Conservation (phyloP, 331 rosid genomes). For the Rhamnella rubrinervis region DNA sequence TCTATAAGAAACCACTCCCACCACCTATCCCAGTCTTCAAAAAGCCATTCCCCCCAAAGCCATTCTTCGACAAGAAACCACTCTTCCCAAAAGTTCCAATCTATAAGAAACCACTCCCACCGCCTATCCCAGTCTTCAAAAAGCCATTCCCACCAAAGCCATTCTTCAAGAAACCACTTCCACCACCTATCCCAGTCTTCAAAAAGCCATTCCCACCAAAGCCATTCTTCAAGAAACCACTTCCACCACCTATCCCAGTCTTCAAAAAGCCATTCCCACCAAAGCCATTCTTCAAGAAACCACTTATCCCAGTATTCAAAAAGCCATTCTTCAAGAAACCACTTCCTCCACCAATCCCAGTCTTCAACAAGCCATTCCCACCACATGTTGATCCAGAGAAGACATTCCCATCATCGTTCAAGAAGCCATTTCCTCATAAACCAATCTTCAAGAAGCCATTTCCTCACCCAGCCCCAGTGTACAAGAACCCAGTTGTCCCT, state of each 20-base stretch:
- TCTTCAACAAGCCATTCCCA: slow-evolving; percentile 19
- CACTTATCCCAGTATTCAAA: background rate
- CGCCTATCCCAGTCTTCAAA: slow-evolving; percentile 10
- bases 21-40: slow-evolving; percentile 12
- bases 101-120: background rate
- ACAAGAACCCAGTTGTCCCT: slow-evolving; percentile 11
- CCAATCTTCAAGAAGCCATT: slow-evolving; percentile 8
- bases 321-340: slow-evolving; percentile 24
- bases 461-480: background rate
- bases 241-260: background rate
- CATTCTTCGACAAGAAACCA: background rate
- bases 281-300: slow-evolving; percentile 22
- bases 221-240: slow-evolving; percentile 24
- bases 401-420: slow-evolving; percentile 5
- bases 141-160: slow-evolving; percentile 24
- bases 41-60: slow-evolving; percentile 20
- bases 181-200: slow-evolving; percentile 12
- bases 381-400: background rate
- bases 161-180: slow-evolving; percentile 17
- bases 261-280: slow-evolving; percentile 16
- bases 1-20: background rate
- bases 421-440: slow-evolving; percentile 9
- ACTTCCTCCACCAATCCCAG: slow-evolving; percentile 16
- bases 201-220: slow-evolving; percentile 20
- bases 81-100: slow-evolving; percentile 5